These are phyloP conservation scores for Pseudocercospora fijiensis DNA, from an alignment of 2,329 filamentous ascomycete genomes.

Conservation along the genomic window DNA sequence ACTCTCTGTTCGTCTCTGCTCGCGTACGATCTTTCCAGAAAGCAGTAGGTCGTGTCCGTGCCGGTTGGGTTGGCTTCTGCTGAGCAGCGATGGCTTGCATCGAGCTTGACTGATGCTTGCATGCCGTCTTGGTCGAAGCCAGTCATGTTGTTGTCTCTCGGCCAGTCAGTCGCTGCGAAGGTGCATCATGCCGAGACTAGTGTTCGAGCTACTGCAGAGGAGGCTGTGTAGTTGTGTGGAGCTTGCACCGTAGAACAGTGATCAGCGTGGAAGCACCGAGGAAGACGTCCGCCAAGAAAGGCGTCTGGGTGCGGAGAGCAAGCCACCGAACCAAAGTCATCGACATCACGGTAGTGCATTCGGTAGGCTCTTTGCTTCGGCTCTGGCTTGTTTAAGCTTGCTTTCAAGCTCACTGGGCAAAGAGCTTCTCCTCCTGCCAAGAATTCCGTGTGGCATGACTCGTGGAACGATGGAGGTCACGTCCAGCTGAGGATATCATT, in stretches of 20 bases:
- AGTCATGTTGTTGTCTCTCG: neutral
- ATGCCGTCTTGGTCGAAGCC: neutral
- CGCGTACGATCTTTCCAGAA: conserved; percentile 20
- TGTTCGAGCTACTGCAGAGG: neutral
- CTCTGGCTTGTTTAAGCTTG: conserved; percentile 6
- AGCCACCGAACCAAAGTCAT: neutral
- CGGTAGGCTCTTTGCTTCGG: neutral
- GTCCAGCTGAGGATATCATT: too few species aligned
- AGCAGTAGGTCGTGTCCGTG: conserved; percentile 24
- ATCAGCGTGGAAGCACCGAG: neutral
- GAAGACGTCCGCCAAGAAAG: neutral
- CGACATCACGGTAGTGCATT: neutral
- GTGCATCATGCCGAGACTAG: neutral
- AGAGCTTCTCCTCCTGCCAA: neutral
- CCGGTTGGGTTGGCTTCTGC: conserved; percentile 11
- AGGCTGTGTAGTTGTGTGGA: neutral
- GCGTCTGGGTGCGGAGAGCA: neutral
- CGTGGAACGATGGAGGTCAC: neutral
- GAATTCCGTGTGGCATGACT: neutral
- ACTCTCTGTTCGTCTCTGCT: neutral
- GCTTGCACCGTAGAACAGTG: neutral
- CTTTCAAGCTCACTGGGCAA: conserved; percentile 10
- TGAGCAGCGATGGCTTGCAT: conserved; percentile 21
- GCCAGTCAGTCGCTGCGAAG: neutral
- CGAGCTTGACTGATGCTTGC: conserved; percentile 15